These are phyloP conservation scores for Sisymbrium irio DNA, from an alignment of 345 rosid species.

Conservation along the genomic window DNA sequence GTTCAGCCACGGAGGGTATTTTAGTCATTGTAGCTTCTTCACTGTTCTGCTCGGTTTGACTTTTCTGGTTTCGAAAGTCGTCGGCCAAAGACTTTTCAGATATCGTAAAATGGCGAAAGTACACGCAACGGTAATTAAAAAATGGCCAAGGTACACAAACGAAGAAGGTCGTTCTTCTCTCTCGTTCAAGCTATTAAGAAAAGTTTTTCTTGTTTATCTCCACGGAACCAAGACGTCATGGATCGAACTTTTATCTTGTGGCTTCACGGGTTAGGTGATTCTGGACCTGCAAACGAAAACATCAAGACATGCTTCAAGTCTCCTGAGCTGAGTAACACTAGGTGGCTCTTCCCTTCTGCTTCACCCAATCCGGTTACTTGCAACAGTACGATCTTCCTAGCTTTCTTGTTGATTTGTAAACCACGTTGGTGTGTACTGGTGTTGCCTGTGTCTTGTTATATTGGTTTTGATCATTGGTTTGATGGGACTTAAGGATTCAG, in stretches of 20 bases:
- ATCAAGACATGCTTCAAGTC: constrained; percentile 65
- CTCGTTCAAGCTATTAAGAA: background rate
- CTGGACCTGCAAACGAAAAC: constrained; percentile 88
- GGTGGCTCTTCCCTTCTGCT: constrained; percentile 90
- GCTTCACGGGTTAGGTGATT: constrained; percentile 87
- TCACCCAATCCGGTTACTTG: constrained; percentile 64
- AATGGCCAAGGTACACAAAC: background rate
- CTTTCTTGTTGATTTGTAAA: background rate
- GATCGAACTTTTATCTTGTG: constrained; percentile 65
- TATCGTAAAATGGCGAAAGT: too few relatives aligned
- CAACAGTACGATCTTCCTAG: constrained; percentile 37
- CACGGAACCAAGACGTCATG: constrained; percentile 31
- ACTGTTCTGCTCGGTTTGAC: background rate
- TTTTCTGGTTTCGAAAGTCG: background rate
- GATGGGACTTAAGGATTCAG: background rate
- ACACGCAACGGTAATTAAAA: background rate
- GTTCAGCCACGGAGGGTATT: background rate
- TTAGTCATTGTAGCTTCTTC: background rate
- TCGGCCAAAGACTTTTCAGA: constrained; percentile 14
- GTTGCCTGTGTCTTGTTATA: background rate
- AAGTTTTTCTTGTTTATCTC: constrained; percentile 27
- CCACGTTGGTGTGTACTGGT: background rate
- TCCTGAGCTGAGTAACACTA: constrained; percentile 52
- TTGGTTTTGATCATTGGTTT: background rate
- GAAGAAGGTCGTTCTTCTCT: background rate